These are phyloP conservation scores for Inosperma sp. DNA, from an alignment of 768 basidiomycete species.

Conservation along the genomic window DNA sequence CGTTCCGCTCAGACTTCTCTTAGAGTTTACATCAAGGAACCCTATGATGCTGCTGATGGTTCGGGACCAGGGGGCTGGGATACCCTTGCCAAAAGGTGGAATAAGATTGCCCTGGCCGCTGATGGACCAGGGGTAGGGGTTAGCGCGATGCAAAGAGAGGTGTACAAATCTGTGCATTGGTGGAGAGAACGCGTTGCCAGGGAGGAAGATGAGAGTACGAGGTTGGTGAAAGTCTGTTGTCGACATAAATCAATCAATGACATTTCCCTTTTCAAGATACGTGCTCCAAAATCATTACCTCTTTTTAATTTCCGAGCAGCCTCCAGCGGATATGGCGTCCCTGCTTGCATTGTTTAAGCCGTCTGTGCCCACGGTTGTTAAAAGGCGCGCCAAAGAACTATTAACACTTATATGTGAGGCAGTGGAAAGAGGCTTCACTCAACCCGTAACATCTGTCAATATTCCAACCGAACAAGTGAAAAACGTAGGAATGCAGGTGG, in stretches of 20 bases:
- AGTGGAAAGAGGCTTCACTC: slow-evolving; percentile 32
- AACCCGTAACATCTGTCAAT: background rate
- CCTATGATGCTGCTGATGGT: slow-evolving; percentile 63
- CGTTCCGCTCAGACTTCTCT: slow-evolving; percentile 76
- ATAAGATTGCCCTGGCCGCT: slow-evolving; percentile 52
- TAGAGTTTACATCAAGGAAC: slow-evolving; percentile 61
- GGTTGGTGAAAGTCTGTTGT: slow-evolving; percentile 40
- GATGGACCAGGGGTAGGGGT: slow-evolving; percentile 32
- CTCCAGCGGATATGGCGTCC: slow-evolving; percentile 60
- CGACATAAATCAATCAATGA: slow-evolving; percentile 7
- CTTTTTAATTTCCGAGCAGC: slow-evolving; percentile 67
- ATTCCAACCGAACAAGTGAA: background rate
- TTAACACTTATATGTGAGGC: slow-evolving; percentile 55
- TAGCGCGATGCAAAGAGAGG: slow-evolving; percentile 46
- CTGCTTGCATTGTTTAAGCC: slow-evolving; percentile 56
- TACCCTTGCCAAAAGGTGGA: slow-evolving; percentile 76
- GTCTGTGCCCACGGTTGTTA: slow-evolving; percentile 55
- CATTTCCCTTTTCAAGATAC: slow-evolving; percentile 41
- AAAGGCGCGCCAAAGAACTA: slow-evolving; percentile 58
- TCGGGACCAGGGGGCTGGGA: slow-evolving; percentile 73
- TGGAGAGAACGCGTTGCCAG: slow-evolving; percentile 82
- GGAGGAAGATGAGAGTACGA: slow-evolving; percentile 80
- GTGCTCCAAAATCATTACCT: slow-evolving; percentile 72
- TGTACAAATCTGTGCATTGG: slow-evolving; percentile 68
- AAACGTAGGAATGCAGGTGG: slow-evolving; percentile 2